Base-by-base conservation (phyloP, 192 early-diverging fungal genomes). In the Mortierella claussenii region DNA sequence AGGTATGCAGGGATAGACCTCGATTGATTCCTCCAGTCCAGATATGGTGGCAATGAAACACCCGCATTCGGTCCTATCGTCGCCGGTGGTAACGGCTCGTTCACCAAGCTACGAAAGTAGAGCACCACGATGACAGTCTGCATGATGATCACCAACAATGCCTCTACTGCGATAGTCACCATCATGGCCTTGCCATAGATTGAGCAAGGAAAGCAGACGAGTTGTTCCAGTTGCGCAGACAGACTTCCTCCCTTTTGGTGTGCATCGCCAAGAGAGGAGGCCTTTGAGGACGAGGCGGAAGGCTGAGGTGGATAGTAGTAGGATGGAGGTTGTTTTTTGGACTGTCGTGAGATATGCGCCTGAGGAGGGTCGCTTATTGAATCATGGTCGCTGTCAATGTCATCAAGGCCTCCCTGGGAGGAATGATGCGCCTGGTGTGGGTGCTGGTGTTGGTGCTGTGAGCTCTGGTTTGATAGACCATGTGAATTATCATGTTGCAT, bases 1-100 rank as follows among this genome's bases (percentile, higher is more conserved):
- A 92, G 63, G 51, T 93, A 93, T 24, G 90, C 87, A 24, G 90
- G 88, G 18, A 92, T 86, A 24, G 73, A 60, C 15, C 73, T 42
- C 36, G 73, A 76, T 24, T 55, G 51, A 26, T 76, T 76, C 5
- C 34, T 28, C 4, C 23, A 6, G 27, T 76, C 73, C 45, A 67
- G 59, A 34, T 67, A 67, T 0, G 73, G 53, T 1, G 64, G 45
- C 3, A 56, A 23, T 2, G 15, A 10, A 0, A 21, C 18, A 18
- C 36, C 18, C 3, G 27, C 21, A 21, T 48, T 56, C 0, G 33
- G 17, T 2, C 45, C 59, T 2, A 1, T 9, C 0, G 0, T 17
- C 3, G 31, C 23, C 1, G 49, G 43, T 12, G 48, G 42, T 51
- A 59, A 26, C 11, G 50, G 21, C 0, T 23, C 15, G 28, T 49